Conservation (phyloP, 1,284 basidiomycete genomes). For the Boletus smithii region DNA sequence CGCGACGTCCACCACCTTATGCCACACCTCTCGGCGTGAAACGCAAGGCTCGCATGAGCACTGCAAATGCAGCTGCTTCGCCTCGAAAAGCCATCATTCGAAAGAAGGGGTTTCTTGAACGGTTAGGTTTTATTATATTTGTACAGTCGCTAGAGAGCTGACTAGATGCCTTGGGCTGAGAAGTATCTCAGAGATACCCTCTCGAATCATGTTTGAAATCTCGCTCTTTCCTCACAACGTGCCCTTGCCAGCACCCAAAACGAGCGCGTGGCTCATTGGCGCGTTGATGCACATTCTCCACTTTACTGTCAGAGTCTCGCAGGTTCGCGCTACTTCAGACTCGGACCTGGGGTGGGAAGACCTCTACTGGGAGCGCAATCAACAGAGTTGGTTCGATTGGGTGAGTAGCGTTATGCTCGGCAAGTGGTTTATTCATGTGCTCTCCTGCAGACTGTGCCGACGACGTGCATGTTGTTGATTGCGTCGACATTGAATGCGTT, state of each 20-base stretch:
- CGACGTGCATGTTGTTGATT: constrained; percentile 51
- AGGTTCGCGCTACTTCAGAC: constrained; percentile 54
- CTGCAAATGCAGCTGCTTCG: constrained; percentile 36
- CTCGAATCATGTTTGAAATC: constrained; percentile 65
- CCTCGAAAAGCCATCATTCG: constrained; percentile 51
- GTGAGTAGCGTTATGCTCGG: constrained; percentile 39
- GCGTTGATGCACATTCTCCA: constrained; percentile 62
- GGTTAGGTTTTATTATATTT: constrained; percentile 36
- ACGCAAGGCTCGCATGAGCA: constrained; percentile 43
- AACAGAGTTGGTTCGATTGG: constrained; percentile 76
- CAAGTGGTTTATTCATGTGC: constrained; percentile 16
- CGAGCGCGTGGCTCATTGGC: constrained; percentile 63
- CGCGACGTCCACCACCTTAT: constrained; percentile 65
- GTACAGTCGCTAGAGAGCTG: neutral
- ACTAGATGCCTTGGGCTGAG: constrained; percentile 1
- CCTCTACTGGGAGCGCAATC: constrained; percentile 59
- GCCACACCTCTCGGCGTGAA: constrained; percentile 51
- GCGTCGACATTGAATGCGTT: constrained; percentile 54
- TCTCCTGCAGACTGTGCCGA: constrained; percentile 52
- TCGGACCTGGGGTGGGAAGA: constrained; percentile 75
- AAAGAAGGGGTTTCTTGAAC: constrained; percentile 59
- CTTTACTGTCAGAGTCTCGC: constrained; percentile 58
- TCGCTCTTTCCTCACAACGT: constrained; percentile 73
- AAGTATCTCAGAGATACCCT: constrained; percentile 63
- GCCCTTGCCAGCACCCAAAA: constrained; percentile 62